phyloP scores from a whole-genome alignment of 306 rosid genomes.

The Parietaria judaica region DNA sequence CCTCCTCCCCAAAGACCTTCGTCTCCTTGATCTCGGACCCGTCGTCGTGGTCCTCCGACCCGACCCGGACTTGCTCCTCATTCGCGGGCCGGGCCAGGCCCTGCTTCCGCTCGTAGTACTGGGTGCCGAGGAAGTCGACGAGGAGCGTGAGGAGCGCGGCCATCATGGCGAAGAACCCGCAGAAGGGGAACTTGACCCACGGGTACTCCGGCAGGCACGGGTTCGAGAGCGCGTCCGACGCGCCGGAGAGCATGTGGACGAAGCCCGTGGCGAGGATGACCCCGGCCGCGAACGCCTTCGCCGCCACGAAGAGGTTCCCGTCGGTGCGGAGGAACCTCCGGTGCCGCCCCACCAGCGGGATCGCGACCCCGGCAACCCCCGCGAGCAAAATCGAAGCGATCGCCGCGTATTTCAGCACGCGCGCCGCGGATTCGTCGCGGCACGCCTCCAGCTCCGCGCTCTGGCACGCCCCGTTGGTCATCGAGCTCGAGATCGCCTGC shows the following conservation, averaged over 20 bases:
- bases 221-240: slow-evolving; percentile 37
- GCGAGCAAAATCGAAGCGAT: slow-evolving; percentile 59
- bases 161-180: slow-evolving; percentile 84
- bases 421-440: slow-evolving; percentile 62
- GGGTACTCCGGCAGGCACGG: slow-evolving; percentile 65
- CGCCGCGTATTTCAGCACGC: slow-evolving; percentile 55
- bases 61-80: slow-evolving; percentile 37
- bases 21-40: slow-evolving; percentile 25
- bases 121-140: slow-evolving; percentile 82
- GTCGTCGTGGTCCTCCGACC: slow-evolving; percentile 26
- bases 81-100: slow-evolving; percentile 19
- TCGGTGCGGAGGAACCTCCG: slow-evolving; percentile 60
- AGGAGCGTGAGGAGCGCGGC: slow-evolving; percentile 73
- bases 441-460: slow-evolving; percentile 38
- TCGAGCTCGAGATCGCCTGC: slow-evolving; percentile 35
- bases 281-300: slow-evolving; percentile 92
- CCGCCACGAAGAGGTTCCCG: slow-evolving; percentile 58
- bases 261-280: slow-evolving; percentile 91
- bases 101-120: slow-evolving; percentile 79
- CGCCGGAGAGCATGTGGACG: slow-evolving; percentile 81
- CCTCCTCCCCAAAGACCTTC: slow-evolving; percentile 80
- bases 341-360: slow-evolving; percentile 57
- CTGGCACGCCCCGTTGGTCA: slow-evolving; percentile 46
- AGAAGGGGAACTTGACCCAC: slow-evolving; percentile 80
- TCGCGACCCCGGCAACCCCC: slow-evolving; percentile 65